Evolutionary conservation across 2,329 filamentous ascomycete species (phyloP).

Genomic region (Colletotrichum sp.): DNA sequence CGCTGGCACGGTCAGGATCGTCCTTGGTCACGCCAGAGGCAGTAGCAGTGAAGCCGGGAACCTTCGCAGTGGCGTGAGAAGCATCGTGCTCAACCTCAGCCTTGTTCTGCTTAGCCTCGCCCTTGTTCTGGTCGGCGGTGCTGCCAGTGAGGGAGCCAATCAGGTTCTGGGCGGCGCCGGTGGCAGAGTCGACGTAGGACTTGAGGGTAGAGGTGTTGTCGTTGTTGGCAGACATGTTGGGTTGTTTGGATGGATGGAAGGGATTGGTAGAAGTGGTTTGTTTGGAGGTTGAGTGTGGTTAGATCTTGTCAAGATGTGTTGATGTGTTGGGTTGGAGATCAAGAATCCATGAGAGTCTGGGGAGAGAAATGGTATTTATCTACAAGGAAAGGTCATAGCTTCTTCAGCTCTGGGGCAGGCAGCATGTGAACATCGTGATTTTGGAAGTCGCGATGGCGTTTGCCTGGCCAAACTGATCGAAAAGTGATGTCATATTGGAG

Average conservation of each 20-base stretch:
- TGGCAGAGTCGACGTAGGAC: conserved; percentile 76
- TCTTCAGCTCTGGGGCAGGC: background rate
- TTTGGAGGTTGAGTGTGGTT: background rate
- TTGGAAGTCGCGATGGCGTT: conserved; percentile 6
- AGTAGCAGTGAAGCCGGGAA: conserved; percentile 74
- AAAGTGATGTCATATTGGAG: conserved; percentile 18
- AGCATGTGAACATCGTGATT: conserved; percentile 15
- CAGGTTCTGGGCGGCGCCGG: conserved; percentile 74
- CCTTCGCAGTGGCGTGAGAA: conserved; percentile 76
- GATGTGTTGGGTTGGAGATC: background rate
- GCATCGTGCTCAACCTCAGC: conserved; percentile 72
- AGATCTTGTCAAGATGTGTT: background rate
- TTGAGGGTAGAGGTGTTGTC: conserved; percentile 73
- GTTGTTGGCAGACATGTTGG: conserved; percentile 22
- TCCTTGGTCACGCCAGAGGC: conserved; percentile 74
- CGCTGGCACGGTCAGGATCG: conserved; percentile 72
- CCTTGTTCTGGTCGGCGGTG: conserved; percentile 69
- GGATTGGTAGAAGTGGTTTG: background rate
- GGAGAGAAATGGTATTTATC: conserved; percentile 8
- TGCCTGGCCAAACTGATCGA: background rate
- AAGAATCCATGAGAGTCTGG: background rate
- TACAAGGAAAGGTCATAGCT: background rate
- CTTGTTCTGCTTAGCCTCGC: conserved; percentile 67
- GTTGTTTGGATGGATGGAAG: background rate
- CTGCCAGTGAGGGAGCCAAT: conserved; percentile 77